Base-by-base conservation (phyloP, 2,329 filamentous ascomycete genomes). In the Cladophialophora immunda region DNA sequence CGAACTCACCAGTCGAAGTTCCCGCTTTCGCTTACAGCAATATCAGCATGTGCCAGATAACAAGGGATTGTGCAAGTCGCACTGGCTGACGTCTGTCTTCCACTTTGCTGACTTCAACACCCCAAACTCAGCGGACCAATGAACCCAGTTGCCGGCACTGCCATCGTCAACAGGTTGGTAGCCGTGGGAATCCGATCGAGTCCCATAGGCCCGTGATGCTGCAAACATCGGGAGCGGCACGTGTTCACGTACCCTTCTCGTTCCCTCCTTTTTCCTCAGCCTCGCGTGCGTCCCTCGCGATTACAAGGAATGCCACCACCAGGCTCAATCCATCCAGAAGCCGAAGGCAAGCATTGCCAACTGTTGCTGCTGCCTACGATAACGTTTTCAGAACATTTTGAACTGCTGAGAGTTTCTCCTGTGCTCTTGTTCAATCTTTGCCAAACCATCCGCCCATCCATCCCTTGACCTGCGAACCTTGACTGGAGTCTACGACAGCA, bases 381-480 rank as follows among this genome's bases (percentile, higher is more conserved):
- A 41, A n/a, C 38, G n/a, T 19, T n/a, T 15, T 4, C n/a, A 19
- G 15, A 17, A 8, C 17, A 41, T n/a, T n/a, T 41, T 6, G 17
- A 8, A 41, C n/a, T 15, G 5, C 8, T 17, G 11, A 4, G 3
- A 19, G n/a, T 6, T n/a, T 19, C 8, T 13, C 15, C 15, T 19
- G 17, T 19, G 5, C 7, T 11, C 50, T 7, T 4, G 15, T n/a
- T 54, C 47, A 61, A 52, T 47, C 29, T n/a, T 19, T 41, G 27
- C 58, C 19, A 19, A 61, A 53, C 58, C 58, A 61, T 38, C 58
- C 58, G 8, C 55, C 22, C 19, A 17, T 15, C 41, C 58, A 29
- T 30, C 30, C 30, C 19, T 36, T 38, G 4, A 34, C 27, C 27
- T 61, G 50, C 25, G 11, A 30, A n/a, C 58, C 19, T 17, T 61